phyloP scores from a whole-genome alignment of 306 rosid genomes.

The Malus sieversii region DNA sequence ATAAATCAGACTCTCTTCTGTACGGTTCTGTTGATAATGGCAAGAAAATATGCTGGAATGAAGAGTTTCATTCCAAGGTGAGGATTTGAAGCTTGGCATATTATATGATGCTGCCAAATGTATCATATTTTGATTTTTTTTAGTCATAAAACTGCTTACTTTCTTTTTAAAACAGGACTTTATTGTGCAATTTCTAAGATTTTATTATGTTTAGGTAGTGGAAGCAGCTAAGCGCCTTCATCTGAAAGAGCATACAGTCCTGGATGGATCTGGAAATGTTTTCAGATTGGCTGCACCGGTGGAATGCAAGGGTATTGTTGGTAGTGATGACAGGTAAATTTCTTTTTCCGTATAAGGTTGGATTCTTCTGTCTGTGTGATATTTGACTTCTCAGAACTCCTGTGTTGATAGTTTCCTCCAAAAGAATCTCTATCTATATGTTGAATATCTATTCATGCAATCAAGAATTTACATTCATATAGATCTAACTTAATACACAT shows the following conservation, averaged over 20 bases:
- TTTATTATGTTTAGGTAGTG: conserved; percentile 49
- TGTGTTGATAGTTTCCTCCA: neutral
- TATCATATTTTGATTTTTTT: neutral
- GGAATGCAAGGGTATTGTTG: conserved; percentile 98
- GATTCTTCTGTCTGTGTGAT: neutral
- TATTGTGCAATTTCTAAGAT: conserved; percentile 15
- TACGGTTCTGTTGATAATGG: conserved; percentile 99
- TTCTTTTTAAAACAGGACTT: neutral
- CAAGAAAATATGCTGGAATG: conserved; percentile 96
- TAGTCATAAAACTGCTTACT: neutral
- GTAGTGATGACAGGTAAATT: conserved; percentile 91
- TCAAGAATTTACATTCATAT: neutral
- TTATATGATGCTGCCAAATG: conserved; percentile 8
- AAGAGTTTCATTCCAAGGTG: conserved; percentile 95
- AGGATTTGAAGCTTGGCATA: conserved; percentile 4
- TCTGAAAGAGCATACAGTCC: conserved; percentile 80
- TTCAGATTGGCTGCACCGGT: conserved; percentile 97
- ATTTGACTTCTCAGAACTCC: neutral
- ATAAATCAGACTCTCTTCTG: conserved; percentile 89
- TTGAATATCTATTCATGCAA: neutral
- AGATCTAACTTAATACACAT: neutral
- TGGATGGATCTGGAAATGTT: conserved; percentile 84
- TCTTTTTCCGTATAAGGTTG: neutral
- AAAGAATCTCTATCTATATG: neutral
- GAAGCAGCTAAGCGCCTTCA: conserved; percentile 93